These are phyloP conservation scores for Dictyostelium intermedium DNA, from an alignment of 78 protist genomes.

Conservation along the genomic window DNA sequence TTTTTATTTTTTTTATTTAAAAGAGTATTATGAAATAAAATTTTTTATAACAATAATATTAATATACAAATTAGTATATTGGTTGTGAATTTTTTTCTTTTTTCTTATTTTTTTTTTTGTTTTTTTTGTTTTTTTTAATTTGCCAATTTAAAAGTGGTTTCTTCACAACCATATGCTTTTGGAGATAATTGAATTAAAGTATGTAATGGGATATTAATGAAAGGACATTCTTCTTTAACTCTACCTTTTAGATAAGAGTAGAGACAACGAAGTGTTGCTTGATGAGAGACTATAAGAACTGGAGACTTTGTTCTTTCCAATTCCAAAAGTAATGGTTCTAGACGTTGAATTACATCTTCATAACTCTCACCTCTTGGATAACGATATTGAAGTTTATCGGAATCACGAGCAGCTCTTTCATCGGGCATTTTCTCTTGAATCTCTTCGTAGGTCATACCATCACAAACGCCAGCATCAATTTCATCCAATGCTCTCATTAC, in stretches of 20 bases:
- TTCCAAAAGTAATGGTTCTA: constrained; percentile 93
- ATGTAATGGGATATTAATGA: constrained; percentile 85
- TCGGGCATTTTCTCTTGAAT: constrained; percentile 85
- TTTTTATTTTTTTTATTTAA: not conserved
- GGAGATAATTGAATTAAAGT: constrained; percentile 89
- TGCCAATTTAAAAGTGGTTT: constrained; percentile 43
- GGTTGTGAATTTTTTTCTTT: too few species aligned
- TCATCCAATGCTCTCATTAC: constrained; percentile 91
- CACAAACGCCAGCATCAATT: constrained; percentile 95
- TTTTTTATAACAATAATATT: not conserved
- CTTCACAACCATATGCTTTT: constrained; percentile 84
- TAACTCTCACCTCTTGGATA: constrained; percentile 97
- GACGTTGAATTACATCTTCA: constrained; percentile 88
- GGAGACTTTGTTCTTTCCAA: constrained; percentile 87
- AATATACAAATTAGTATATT: not conserved
- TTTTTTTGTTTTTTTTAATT: not conserved
- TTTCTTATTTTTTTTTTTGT: not conserved
- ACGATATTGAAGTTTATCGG: constrained; percentile 89
- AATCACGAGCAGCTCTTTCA: constrained; percentile 79
- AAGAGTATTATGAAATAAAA: too few species aligned
- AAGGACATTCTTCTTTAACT: constrained; percentile 83
- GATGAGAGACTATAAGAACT: constrained; percentile 91
- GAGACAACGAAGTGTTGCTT: constrained; percentile 91
- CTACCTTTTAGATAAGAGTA: constrained; percentile 88
- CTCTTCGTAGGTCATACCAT: constrained; percentile 95